phyloP scores from a whole-genome alignment of 2,329 filamentous ascomycete species.

The Aureobasidium sp. region DNA sequence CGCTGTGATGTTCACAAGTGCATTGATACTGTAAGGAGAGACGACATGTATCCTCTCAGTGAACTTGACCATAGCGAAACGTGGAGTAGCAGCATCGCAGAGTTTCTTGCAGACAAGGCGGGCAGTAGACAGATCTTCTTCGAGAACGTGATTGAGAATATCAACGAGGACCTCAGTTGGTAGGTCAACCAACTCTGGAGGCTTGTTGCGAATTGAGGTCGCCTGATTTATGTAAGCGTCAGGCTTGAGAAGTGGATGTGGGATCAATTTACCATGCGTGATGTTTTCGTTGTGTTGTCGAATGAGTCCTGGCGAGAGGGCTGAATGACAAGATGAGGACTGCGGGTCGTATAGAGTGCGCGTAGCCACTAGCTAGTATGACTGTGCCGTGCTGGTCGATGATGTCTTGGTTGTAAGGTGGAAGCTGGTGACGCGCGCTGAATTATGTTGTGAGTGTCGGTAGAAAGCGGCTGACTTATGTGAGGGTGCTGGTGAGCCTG shows the following conservation, averaged over 20 bases:
- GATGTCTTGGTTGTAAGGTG: neutral
- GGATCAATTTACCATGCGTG: neutral
- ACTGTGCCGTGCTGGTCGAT: neutral
- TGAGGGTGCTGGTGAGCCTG: neutral
- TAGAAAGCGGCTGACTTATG: neutral
- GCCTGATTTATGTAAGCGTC: neutral
- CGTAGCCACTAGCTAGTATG: neutral
- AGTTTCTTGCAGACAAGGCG: neutral
- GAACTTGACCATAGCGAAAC: neutral
- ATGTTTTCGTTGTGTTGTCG: neutral
- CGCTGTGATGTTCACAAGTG: conserved; percentile 2
- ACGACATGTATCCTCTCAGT: neutral
- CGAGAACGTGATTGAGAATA: neutral
- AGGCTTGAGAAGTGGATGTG: neutral
- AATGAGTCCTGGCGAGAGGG: neutral
- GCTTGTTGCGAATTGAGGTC: neutral
- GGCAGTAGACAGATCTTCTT: neutral
- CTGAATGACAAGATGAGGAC: neutral
- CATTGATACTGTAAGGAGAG: neutral
- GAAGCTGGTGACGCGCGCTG: neutral
- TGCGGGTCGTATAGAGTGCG: neutral
- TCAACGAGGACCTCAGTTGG: neutral
- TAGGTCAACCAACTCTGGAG: neutral
- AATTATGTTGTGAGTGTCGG: too few relatives aligned
- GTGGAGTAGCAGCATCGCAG: neutral